Conservation (phyloP, 805 yeast species). For the Wickerhamiella brachini region DNA sequence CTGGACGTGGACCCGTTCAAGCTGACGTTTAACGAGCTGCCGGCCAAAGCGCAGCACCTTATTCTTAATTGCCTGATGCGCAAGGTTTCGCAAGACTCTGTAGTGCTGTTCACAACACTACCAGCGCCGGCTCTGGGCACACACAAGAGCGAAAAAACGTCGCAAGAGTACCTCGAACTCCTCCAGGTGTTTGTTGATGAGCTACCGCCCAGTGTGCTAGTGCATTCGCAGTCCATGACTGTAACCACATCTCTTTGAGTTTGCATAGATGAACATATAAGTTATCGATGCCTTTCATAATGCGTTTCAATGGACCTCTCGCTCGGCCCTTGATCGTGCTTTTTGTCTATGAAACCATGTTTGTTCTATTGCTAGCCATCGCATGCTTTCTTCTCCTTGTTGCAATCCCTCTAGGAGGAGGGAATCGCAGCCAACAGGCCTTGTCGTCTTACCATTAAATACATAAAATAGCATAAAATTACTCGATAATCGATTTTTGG, state of each 20-base stretch:
- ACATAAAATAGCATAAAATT: too few relatives aligned
- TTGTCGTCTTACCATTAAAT: too few relatives aligned
- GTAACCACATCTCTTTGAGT: constrained; percentile 84
- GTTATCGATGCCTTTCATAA: too few relatives aligned
- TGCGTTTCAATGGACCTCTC: too few relatives aligned
- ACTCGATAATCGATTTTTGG: too few relatives aligned
- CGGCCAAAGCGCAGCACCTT: constrained; percentile 81
- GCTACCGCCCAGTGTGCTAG: constrained; percentile 67
- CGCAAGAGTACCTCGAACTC: constrained; percentile 61
- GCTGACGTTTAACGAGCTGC: constrained; percentile 66
- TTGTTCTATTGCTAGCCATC: too few relatives aligned
- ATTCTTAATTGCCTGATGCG: constrained; percentile 79
- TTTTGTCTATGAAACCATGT: too few relatives aligned
- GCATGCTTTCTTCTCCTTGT: too few relatives aligned
- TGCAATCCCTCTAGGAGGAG: too few relatives aligned
- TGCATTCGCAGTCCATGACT: constrained; percentile 89
- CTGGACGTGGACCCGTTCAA: constrained; percentile 1
- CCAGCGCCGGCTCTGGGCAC: constrained; percentile 84
- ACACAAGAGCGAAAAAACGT: constrained; percentile 51
- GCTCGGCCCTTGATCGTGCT: too few relatives aligned
- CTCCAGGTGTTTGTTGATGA: constrained; percentile 70
- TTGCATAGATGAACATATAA: too few relatives aligned
- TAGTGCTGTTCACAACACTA: constrained; percentile 71
- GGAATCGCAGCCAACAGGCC: too few relatives aligned
- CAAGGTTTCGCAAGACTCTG: constrained; percentile 46